Conservation (phyloP, 2,329 filamentous ascomycete species). For the Myriosclerotinia scirpicola region DNA sequence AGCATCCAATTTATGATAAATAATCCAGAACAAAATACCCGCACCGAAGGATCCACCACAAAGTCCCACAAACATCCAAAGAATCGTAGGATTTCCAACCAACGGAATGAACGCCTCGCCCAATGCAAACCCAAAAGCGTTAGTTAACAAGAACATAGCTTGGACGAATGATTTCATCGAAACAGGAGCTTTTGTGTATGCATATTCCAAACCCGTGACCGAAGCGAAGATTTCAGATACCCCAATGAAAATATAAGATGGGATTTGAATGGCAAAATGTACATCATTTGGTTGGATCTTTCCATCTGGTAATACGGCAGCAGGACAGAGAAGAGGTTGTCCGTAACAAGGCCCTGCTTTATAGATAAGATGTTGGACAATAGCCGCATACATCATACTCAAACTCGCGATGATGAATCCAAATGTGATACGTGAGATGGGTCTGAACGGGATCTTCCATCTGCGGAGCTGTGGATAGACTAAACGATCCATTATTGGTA, state of each 20-base stretch:
- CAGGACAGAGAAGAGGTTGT: slow-evolving; percentile 35
- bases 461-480: slow-evolving; percentile 58
- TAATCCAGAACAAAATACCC: slow-evolving; percentile 31
- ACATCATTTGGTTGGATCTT: slow-evolving; percentile 30
- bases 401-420: slow-evolving; percentile 54
- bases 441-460: slow-evolving; percentile 55
- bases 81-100: slow-evolving; percentile 46
- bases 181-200: slow-evolving; percentile 73
- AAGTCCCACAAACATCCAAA: slow-evolving; percentile 41
- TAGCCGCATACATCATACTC: slow-evolving; percentile 21
- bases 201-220: slow-evolving; percentile 68
- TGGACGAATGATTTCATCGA: slow-evolving; percentile 77
- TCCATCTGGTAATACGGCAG: slow-evolving; percentile 8
- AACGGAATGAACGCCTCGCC: slow-evolving; percentile 47
- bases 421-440: slow-evolving; percentile 56
- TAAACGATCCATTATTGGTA: slow-evolving; percentile 52
- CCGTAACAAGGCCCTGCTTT: slow-evolving; percentile 57
- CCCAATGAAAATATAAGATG: slow-evolving; percentile 50
- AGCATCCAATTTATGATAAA: slow-evolving; percentile 30
- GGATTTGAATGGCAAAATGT: slow-evolving; percentile 47
- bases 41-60: slow-evolving; percentile 27
- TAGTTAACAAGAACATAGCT: slow-evolving; percentile 67
- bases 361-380: slow-evolving; percentile 53
- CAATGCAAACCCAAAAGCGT: slow-evolving; percentile 55
- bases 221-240: slow-evolving; percentile 59